A percentile compares a stretch with the other conserved stretches of the same genome.
Evolutionary conservation across 331 rosid species (phyloP).

Genomic region (Rhamnella rubrinervis): DNA sequence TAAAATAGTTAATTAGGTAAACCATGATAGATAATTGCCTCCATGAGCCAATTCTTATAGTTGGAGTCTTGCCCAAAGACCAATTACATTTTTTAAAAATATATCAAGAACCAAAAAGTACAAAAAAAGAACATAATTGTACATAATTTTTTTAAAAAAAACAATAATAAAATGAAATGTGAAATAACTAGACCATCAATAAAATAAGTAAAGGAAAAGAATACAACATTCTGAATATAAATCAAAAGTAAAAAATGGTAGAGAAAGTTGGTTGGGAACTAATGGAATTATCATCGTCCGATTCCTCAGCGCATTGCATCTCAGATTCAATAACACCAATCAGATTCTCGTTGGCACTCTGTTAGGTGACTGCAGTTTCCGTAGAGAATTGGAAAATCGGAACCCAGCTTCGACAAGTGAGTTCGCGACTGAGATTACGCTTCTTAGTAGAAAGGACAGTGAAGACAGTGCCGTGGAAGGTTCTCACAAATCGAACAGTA

Average conservation of each 20-base stretch:
- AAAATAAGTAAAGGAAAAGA: neutral
- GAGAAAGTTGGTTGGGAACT: conserved; percentile 15
- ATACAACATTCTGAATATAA: neutral
- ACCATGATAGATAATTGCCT: too few species aligned
- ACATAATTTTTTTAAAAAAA: too few species aligned
- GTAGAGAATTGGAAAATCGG: conserved; percentile 49
- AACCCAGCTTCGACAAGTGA: conserved; percentile 19
- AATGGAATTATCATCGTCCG: conserved; percentile 21
- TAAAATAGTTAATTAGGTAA: too few species aligned
- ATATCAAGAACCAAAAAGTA: too few species aligned
- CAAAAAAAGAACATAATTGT: too few species aligned
- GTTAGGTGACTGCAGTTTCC: conserved; percentile 26
- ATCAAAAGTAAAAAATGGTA: neutral
- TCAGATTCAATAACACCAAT: conserved; percentile 48
- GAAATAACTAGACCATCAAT: too few species aligned
- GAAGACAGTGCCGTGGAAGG: conserved; percentile 43
- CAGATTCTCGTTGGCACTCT: conserved; percentile 32
- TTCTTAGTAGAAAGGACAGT: conserved; percentile 26
- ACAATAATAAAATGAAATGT: too few species aligned
- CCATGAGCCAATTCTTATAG: too few species aligned
- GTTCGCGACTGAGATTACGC: conserved; percentile 18
- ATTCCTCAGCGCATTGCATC: conserved; percentile 51
- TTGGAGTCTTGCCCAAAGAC: too few species aligned
- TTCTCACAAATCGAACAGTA: conserved; percentile 38
- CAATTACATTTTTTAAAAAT: too few species aligned